Base-by-base conservation (phyloP, 129 eudicot species). In the Saussurea involucrata region DNA sequence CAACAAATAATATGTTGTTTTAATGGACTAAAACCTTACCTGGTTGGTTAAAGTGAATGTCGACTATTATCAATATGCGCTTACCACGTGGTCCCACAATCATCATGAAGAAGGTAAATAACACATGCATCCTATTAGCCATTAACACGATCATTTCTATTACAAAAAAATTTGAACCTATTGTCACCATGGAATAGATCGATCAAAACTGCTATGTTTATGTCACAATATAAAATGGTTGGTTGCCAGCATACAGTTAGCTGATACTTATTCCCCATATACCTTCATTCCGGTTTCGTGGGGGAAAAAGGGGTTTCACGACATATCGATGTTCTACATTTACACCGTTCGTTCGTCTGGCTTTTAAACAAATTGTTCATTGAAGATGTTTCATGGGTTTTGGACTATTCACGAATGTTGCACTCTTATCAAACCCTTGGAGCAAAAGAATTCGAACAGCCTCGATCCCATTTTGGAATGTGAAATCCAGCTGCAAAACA, bases 371-470 rank as follows among this genome's bases (percentile, higher is more conserved):
- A 15, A 21, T 74, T 15, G 11, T 63, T 57, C 73, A 89, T 13
- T 80, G 72, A 72, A 79, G 46, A 18, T 66, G 74, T 42, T 87
- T 82, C 76, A 83, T 4, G 33, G 83, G 60, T 77, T 91, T 94
- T 36, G 78, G 78, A 67, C 83, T 87, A 84, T 94, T 94, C 49
- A 89, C 96, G 77, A 86, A 94, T 17, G 92, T 94, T 0, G 97
- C 98, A 76, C 98, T 94, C 83, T 83, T 94, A 74, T 94, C 81
- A 63, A 94, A 80, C 61, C 95, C 90, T 76, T 94, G 87, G 42
- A 79, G 86, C 86, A 94, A 84, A 69, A 94, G 97, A 40, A 94
- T 89, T 63, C 92, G 86, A 71, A 94, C 81, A 1, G 96, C 98
- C 77, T 94, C 97, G 13, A 89, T 42, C 64, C 98, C 98, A 13